A percentile compares a stretch with the other conserved stretches of the same genome.
Evolutionary conservation across 192 early-diverging fungal genomes (phyloP).

Genomic region (Gorgonomyces haynaldii): DNA sequence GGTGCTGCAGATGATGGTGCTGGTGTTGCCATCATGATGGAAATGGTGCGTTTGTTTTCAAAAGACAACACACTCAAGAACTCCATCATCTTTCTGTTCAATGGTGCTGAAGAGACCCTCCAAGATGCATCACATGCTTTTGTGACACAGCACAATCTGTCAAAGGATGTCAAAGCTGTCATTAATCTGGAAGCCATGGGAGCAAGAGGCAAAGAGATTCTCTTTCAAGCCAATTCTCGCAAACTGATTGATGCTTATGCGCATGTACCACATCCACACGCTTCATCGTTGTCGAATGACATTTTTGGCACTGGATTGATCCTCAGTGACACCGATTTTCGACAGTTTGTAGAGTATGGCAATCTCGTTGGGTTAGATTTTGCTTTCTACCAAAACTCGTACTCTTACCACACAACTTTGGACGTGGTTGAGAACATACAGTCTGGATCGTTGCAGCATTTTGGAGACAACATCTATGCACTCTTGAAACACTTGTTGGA

Average conservation of each 20-base stretch:
- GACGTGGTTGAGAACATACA: slow-evolving; percentile 45
- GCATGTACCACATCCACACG: slow-evolving; percentile 53
- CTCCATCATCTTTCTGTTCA: slow-evolving; percentile 42
- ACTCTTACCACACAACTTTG: slow-evolving; percentile 57
- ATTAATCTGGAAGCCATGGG: slow-evolving; percentile 73
- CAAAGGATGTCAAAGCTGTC: slow-evolving; percentile 40
- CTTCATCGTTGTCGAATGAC: slow-evolving; percentile 31
- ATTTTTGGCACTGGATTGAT: slow-evolving; percentile 44
- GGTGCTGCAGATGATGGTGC: slow-evolving; percentile 53
- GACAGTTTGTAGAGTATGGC: slow-evolving; percentile 62
- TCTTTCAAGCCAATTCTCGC: slow-evolving; percentile 64
- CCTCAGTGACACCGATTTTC: slow-evolving; percentile 62
- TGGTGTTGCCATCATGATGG: slow-evolving; percentile 62
- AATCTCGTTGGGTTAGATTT: slow-evolving; percentile 49
- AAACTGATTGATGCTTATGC: slow-evolving; percentile 58
- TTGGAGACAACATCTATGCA: slow-evolving; percentile 56
- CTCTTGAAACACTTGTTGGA: slow-evolving; percentile 32
- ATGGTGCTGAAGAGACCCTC: slow-evolving; percentile 65
- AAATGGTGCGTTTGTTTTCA: slow-evolving; percentile 27
- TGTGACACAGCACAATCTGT: slow-evolving; percentile 40
- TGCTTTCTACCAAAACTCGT: slow-evolving; percentile 59
- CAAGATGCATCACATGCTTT: slow-evolving; percentile 69
- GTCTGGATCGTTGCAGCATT: slow-evolving; percentile 53
- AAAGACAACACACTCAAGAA: slow-evolving; percentile 19
- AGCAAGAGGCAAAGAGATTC: slow-evolving; percentile 48